A percentile compares a stretch with the other conserved stretches of the same genome.
These are phyloP conservation scores for Chernovozyma aurita DNA, from an alignment of 1,139 yeast species.

Conservation along the genomic window DNA sequence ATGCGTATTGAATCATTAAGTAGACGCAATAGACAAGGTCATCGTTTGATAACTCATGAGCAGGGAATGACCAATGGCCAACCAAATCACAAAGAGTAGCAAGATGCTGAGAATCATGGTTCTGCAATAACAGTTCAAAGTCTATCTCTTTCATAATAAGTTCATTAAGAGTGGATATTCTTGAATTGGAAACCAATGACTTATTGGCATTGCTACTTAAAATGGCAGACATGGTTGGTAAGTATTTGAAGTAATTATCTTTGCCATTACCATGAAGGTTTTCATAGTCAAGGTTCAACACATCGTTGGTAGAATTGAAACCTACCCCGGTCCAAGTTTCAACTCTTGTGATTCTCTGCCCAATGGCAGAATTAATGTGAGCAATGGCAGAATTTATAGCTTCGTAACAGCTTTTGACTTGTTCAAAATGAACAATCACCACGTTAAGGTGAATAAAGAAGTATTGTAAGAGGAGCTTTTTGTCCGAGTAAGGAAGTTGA, in stretches of 20 bases:
- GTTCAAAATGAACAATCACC: slow-evolving; percentile 20
- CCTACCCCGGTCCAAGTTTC: slow-evolving; percentile 57
- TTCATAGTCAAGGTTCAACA: slow-evolving; percentile 18
- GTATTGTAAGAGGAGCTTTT: slow-evolving; percentile 29
- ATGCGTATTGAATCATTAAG: slow-evolving; percentile 49
- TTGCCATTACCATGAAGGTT: slow-evolving; percentile 14
- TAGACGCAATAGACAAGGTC: slow-evolving; percentile 63
- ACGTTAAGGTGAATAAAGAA: slow-evolving; percentile 42
- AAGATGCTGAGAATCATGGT: slow-evolving; percentile 23
- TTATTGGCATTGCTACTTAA: slow-evolving; percentile 23
- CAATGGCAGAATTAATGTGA: slow-evolving; percentile 14
- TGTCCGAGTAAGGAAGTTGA: slow-evolving; percentile 21
- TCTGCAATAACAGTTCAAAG: slow-evolving; percentile 28
- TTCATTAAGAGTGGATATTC: slow-evolving; percentile 22
- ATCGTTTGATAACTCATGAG: slow-evolving; percentile 63
- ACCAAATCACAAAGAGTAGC: slow-evolving; percentile 32
- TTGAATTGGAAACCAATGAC: slow-evolving; percentile 18
- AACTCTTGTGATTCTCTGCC: slow-evolving; percentile 43
- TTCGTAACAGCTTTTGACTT: slow-evolving; percentile 13
- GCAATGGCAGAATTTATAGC: slow-evolving; percentile 24
- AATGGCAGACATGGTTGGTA: slow-evolving; percentile 32
- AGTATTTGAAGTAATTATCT: too few species aligned
- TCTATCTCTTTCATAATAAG: slow-evolving; percentile 35
- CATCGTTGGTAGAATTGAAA: slow-evolving; percentile 10
- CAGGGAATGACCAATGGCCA: slow-evolving; percentile 59